These are phyloP conservation scores for Aureobasidium sp. DNA, from an alignment of 2,329 filamentous ascomycete species.

Conservation along the genomic window DNA sequence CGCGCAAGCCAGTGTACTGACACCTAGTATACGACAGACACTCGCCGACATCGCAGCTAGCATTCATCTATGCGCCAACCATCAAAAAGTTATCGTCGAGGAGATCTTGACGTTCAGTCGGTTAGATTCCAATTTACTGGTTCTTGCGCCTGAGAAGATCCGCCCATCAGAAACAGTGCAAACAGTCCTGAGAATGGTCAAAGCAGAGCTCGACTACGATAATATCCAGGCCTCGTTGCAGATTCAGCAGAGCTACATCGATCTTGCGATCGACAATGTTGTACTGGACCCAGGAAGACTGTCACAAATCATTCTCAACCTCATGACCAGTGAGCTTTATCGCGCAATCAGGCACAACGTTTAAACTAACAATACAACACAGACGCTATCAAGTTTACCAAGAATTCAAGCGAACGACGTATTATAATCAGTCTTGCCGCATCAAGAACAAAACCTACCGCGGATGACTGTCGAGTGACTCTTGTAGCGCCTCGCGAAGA, in stretches of 20 bases:
- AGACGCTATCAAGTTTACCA: constrained; percentile 37
- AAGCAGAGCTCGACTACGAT: constrained; percentile 31
- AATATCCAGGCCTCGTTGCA: constrained; percentile 26
- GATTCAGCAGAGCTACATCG: constrained; percentile 25
- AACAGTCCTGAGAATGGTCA: constrained; percentile 32
- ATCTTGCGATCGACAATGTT: constrained; percentile 28
- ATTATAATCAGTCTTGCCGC: constrained; percentile 35
- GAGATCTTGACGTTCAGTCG: constrained; percentile 37
- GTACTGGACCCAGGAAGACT: constrained; percentile 32
- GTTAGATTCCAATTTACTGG: constrained; percentile 26
- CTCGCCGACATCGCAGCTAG: constrained; percentile 22
- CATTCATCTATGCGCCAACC: constrained; percentile 26
- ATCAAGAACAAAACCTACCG: constrained; percentile 26
- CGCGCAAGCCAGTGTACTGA: constrained; percentile 8
- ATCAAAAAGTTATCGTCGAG: constrained; percentile 34
- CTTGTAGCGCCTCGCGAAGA: constrained; percentile 23
- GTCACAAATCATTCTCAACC: constrained; percentile 26
- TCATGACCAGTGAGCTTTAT: constrained; percentile 23
- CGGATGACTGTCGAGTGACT: constrained; percentile 25
- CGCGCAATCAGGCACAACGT: constrained; percentile 15
- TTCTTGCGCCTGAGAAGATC: constrained; percentile 35
- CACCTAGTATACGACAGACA: constrained; percentile 5
- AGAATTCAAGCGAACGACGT: constrained; percentile 26
- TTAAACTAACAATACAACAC: constrained; percentile 33
- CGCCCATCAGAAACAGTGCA: constrained; percentile 30